Conservation (phyloP, 2,329 filamentous ascomycete species). For the Corinectria fuckeliana region DNA sequence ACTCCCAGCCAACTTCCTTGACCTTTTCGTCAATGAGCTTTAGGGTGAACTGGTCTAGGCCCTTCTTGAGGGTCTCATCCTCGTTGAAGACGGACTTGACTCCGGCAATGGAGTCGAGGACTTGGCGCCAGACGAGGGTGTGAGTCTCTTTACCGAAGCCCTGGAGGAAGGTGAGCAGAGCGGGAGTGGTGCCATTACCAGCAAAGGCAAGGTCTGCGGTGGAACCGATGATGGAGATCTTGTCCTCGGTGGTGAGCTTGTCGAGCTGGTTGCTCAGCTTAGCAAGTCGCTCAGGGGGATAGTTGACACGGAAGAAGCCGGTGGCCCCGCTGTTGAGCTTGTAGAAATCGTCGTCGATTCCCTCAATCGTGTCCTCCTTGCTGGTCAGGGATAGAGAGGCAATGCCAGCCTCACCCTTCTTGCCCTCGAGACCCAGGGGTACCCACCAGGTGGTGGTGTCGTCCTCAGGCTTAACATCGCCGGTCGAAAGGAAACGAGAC, state of each 20-base stretch:
- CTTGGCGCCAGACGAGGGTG: conserved; percentile 88
- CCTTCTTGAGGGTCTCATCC: conserved; percentile 73
- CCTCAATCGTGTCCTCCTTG: conserved; percentile 78
- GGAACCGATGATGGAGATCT: conserved; percentile 90
- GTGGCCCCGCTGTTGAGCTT: conserved; percentile 91
- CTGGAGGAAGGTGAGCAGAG: conserved; percentile 82
- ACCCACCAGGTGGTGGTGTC: conserved; percentile 96
- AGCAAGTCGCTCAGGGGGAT: conserved; percentile 81
- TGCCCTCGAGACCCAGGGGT: conserved; percentile 83
- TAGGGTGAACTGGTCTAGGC: conserved; percentile 78
- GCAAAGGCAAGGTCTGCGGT: conserved; percentile 88
- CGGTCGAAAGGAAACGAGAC: conserved; percentile 87
- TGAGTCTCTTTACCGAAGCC: conserved; percentile 83
- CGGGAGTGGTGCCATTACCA: conserved; percentile 81
- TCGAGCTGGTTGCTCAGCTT: conserved; percentile 81
- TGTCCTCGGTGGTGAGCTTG: conserved; percentile 82
- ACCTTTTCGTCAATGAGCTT: conserved; percentile 78
- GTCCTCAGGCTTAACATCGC: conserved; percentile 89
- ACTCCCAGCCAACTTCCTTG: conserved; percentile 86
- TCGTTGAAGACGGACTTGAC: conserved; percentile 87
- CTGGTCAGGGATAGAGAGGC: conserved; percentile 72
- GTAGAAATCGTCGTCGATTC: conserved; percentile 83
- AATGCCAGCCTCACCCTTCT: conserved; percentile 67
- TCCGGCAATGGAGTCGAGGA: conserved; percentile 76
- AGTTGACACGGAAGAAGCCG: conserved; percentile 91